Evolutionary conservation across 768 basidiomycete species (phyloP).

Genomic region (Tubosaeta brunneosetosa): DNA sequence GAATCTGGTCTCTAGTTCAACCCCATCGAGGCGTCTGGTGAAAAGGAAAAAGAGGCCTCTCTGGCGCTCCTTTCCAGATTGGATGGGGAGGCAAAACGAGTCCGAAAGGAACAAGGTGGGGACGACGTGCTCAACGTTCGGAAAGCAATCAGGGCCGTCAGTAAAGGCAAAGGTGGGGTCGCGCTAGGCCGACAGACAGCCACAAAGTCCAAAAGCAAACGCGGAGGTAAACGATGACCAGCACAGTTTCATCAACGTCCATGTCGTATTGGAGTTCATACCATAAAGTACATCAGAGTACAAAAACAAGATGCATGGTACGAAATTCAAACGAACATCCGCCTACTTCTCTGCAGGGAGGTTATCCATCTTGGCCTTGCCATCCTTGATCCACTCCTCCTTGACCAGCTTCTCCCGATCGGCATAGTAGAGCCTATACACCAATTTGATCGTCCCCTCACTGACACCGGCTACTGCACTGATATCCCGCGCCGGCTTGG

Average conservation of each 20-base stretch:
- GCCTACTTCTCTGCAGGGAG: constrained; percentile 23
- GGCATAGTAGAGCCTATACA: constrained; percentile 72
- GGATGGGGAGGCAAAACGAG: constrained; percentile 62
- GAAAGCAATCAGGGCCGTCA: constrained; percentile 79
- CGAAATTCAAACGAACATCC: not conserved
- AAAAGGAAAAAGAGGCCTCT: constrained; percentile 66
- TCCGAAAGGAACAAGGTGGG: constrained; percentile 39
- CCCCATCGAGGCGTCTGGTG: constrained; percentile 62
- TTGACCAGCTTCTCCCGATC: constrained; percentile 78
- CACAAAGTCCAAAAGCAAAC: constrained; percentile 23
- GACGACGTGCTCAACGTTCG: constrained; percentile 73
- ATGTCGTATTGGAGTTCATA: constrained; percentile 6
- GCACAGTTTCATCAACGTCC: not conserved
- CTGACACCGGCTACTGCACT: constrained; percentile 89
- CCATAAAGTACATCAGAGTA: constrained; percentile 14
- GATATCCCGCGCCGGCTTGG: constrained; percentile 79
- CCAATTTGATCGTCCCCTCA: constrained; percentile 91
- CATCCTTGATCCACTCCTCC: constrained; percentile 80
- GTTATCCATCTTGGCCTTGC: constrained; percentile 49
- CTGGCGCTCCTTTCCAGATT: constrained; percentile 74
- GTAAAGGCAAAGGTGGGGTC: constrained; percentile 61
- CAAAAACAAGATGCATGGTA: constrained; percentile 18
- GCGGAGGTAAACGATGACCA: constrained; percentile 27
- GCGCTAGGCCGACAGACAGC: constrained; percentile 47
- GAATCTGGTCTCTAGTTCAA: constrained; percentile 60